These are phyloP conservation scores for Lunasporangiospora selenospora DNA, from an alignment of 192 early-diverging fungal genomes.

Conservation along the genomic window DNA sequence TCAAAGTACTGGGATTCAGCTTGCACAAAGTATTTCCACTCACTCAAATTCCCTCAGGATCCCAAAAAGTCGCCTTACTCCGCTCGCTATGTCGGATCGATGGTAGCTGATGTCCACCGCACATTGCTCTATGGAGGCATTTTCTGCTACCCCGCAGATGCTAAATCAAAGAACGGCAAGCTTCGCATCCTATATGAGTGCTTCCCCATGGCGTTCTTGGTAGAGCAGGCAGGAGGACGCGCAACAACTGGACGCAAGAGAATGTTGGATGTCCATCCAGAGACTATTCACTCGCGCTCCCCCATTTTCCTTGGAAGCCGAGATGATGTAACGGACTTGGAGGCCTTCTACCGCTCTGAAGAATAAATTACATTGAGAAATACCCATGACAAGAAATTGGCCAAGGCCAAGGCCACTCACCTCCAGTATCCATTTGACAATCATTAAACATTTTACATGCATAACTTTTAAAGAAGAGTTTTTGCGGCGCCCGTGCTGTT, in stretches of 20 bases:
- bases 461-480: no score
- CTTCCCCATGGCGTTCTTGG: constrained; percentile 97
- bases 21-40: constrained; percentile 87
- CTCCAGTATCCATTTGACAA: no score
- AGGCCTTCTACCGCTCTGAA: constrained; percentile 65
- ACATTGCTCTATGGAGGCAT: constrained; percentile 93
- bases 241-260: constrained; percentile 83
- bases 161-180: constrained; percentile 86
- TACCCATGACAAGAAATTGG: no score
- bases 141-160: constrained; percentile 86
- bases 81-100: constrained; percentile 96
- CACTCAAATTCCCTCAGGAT: constrained; percentile 85
- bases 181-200: constrained; percentile 97
- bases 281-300: constrained; percentile 88
- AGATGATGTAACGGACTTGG: constrained; percentile 90
- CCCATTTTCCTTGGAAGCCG: constrained; percentile 90
- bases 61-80: constrained; percentile 83
- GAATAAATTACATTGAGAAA: no score
- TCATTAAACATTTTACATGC: no score
- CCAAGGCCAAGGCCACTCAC: no score
- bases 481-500: no score
- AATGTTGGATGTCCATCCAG: constrained; percentile 88
- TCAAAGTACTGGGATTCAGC: constrained; percentile 89
- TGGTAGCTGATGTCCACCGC: constrained; percentile 99
- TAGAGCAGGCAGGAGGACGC: constrained; percentile 96